Evolutionary conservation across 2,329 filamentous ascomycete genomes (phyloP).

Genomic region (Chaetomiaceae sp.): DNA sequence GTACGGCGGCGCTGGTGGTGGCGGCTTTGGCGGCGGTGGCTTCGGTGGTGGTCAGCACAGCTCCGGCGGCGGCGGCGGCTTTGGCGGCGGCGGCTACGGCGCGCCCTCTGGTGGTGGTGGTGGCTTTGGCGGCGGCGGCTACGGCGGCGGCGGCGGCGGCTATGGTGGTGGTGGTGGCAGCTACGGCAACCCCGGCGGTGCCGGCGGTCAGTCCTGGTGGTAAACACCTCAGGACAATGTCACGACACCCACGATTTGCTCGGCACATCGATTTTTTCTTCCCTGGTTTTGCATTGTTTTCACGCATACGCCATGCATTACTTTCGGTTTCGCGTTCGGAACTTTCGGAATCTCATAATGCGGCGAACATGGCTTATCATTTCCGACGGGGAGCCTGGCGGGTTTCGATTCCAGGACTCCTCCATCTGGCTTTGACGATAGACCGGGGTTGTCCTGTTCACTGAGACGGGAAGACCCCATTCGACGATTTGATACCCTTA

Average conservation of each 20-base stretch:
- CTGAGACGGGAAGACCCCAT: slow-evolving; percentile 28
- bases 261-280: slow-evolving; percentile 12
- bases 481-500: slow-evolving; percentile 39
- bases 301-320: slow-evolving; percentile 16
- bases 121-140: slow-evolving; percentile 31
- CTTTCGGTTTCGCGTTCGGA: slow-evolving; percentile 23
- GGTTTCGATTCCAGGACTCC: slow-evolving; percentile 33
- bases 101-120: slow-evolving; percentile 31
- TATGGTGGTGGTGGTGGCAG: slow-evolving; percentile 45
- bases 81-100: slow-evolving; percentile 38
- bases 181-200: slow-evolving; percentile 66
- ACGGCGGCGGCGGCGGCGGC: slow-evolving; percentile 38
- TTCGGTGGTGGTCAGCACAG: slow-evolving; percentile 38
- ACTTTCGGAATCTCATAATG: slow-evolving; percentile 28
- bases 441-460: slow-evolving; percentile 33
- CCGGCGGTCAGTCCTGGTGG: slow-evolving; percentile 65
- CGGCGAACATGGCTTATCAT: slow-evolving; percentile 36
- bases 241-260: not conserved
- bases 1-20: slow-evolving; percentile 55
- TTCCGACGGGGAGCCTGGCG: slow-evolving; percentile 31
- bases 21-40: slow-evolving; percentile 42
- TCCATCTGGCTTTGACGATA: slow-evolving; percentile 34
- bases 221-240: slow-evolving; percentile 35
- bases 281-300: slow-evolving; percentile 16
- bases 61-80: slow-evolving; percentile 40